phyloP scores from a whole-genome alignment of 441 rosid genomes.

The Populus hybrid region DNA sequence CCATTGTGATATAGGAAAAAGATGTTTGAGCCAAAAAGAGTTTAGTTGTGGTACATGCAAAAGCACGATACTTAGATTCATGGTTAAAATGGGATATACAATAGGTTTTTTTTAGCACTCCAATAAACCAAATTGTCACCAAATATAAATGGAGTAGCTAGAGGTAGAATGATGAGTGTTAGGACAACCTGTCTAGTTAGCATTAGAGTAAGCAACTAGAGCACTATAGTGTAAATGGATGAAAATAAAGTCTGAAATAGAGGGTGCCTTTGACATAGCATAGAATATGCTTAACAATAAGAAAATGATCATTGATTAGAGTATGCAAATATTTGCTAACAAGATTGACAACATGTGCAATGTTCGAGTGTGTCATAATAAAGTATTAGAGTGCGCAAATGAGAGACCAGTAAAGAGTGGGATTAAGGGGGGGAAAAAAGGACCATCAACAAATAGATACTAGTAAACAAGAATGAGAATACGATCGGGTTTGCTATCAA shows the following conservation, averaged over 20 bases:
- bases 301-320: background rate
- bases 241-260: too few relatives aligned
- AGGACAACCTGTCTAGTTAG: background rate
- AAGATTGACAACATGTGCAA: background rate
- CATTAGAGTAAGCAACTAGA: background rate
- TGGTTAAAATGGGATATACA: rapidly evolving
- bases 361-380: background rate
- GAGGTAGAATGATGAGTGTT: background rate
- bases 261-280: background rate
- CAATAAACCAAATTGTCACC: background rate
- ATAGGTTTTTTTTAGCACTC: background rate
- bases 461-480: background rate
- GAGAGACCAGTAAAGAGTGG: background rate
- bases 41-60: background rate
- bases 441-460: too few relatives aligned
- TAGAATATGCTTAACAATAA: background rate
- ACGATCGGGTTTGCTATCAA: background rate
- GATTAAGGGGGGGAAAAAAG: background rate
- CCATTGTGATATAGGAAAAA: background rate
- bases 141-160: background rate
- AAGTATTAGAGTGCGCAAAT: background rate
- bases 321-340: background rate
- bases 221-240: rapidly evolving
- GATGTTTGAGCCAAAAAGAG: background rate
- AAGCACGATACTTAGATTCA: background rate